Conservation (phyloP, 2,329 filamentous ascomycete genomes). For the Stachybotrys echinatus region DNA sequence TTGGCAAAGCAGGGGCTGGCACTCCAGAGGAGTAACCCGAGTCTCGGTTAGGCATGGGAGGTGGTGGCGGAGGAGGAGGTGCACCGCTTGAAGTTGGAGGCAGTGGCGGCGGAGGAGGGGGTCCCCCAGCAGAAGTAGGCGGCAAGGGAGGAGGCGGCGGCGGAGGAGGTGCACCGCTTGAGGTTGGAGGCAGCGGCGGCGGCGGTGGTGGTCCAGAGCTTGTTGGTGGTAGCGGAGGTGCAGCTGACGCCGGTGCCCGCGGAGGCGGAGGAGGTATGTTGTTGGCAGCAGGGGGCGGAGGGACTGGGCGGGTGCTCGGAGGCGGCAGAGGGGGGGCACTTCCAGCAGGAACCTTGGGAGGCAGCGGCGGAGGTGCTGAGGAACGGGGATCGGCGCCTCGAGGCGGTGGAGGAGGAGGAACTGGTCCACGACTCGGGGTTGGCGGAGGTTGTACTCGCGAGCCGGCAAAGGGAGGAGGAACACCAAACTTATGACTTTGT, state of each 20-base stretch:
- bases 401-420: constrained; percentile 66
- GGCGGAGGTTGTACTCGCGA: constrained; percentile 64
- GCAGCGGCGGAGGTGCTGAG: constrained; percentile 36
- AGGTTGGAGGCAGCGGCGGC: constrained; percentile 42
- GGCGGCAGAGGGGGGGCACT: constrained; percentile 46
- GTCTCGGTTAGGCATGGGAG: constrained; percentile 52
- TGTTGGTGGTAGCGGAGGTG: constrained; percentile 28
- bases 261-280: constrained; percentile 28
- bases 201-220: constrained; percentile 25
- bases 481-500: constrained; percentile 56
- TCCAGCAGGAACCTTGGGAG: constrained; percentile 40
- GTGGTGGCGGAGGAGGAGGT: constrained; percentile 43
- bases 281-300: constrained; percentile 42
- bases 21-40: constrained; percentile 52
- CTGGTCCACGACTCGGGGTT: constrained; percentile 64
- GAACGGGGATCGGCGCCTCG: constrained; percentile 28
- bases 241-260: constrained; percentile 12
- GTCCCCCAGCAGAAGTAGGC: constrained; percentile 28
- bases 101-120: constrained; percentile 31
- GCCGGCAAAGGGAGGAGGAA: constrained; percentile 75
- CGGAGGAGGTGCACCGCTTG: constrained; percentile 32
- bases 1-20: constrained; percentile 37
- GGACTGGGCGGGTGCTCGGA: constrained; percentile 44
- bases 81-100: constrained; percentile 17
- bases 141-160: constrained; percentile 31